Evolutionary conservation across 176 grass and related monocot species (phyloP).

Genomic region (Pontederia crassipes): DNA sequence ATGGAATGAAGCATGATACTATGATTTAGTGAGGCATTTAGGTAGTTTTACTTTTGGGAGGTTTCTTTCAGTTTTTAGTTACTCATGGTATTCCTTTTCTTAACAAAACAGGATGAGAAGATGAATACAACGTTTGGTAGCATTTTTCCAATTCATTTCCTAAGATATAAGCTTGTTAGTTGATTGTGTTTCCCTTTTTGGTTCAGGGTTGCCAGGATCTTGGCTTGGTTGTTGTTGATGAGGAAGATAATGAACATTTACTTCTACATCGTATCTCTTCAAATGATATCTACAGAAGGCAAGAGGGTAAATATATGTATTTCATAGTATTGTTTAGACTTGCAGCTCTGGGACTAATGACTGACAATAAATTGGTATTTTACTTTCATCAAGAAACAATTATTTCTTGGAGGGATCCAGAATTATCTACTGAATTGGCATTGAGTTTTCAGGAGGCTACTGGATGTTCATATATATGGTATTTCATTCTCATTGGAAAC

Average conservation of each 20-base stretch:
- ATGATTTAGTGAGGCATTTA: no score
- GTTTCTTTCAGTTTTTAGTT: not conserved
- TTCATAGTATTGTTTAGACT: conserved; percentile 5
- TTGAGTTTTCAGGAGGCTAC: conserved; percentile 75
- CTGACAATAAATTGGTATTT: not conserved
- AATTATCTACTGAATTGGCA: conserved; percentile 48
- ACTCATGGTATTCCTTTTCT: not conserved
- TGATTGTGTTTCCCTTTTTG: conserved; percentile 8
- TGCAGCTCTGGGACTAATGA: not conserved
- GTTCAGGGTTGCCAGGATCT: conserved; percentile 55
- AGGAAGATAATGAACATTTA: conserved; percentile 50
- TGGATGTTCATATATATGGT: conserved; percentile 84
- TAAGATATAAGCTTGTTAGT: conserved; percentile 1
- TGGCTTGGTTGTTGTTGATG: conserved; percentile 61
- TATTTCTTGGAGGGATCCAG: conserved; percentile 81
- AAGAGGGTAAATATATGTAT: conserved; percentile 42
- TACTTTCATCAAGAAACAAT: conserved; percentile 43
- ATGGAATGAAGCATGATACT: no score
- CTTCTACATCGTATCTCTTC: conserved; percentile 57
- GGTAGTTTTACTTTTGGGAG: no score
- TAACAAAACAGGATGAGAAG: not conserved
- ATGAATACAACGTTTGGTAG: not conserved
- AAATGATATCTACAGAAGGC: conserved; percentile 80
- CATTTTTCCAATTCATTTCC: not conserved
- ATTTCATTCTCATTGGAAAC: conserved; percentile 18